These are phyloP conservation scores for Isatis tinctoria DNA, from an alignment of 345 rosid genomes.

Conservation along the genomic window DNA sequence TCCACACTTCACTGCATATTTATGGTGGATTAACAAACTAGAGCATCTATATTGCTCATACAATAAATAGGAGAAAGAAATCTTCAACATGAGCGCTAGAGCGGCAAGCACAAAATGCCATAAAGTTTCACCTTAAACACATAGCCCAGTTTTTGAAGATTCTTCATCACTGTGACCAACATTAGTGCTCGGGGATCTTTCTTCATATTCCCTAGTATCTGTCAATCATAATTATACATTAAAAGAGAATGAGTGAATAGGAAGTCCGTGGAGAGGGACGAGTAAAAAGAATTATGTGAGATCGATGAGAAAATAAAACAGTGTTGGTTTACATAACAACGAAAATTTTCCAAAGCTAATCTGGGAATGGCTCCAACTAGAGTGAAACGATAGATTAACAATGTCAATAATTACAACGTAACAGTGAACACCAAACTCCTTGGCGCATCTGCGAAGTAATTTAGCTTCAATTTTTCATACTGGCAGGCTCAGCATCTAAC, in stretches of 20 bases:
- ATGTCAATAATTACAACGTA: conserved; percentile 3
- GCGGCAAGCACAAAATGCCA: conserved; percentile 11
- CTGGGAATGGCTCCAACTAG: neutral
- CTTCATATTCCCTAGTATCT: conserved; percentile 79
- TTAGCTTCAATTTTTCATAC: neutral
- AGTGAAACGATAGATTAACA: neutral
- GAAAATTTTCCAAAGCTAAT: neutral
- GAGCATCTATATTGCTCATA: conserved; percentile 15
- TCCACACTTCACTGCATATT: conserved; percentile 7
- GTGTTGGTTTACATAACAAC: neutral
- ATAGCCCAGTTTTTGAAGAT: conserved; percentile 81
- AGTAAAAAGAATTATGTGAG: neutral
- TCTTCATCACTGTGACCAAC: conserved; percentile 74
- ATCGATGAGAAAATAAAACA: neutral
- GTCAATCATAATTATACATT: conserved; percentile 33
- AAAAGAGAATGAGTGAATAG: neutral
- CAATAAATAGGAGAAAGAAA: neutral
- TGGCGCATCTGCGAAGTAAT: neutral
- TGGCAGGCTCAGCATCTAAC: neutral
- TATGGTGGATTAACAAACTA: neutral
- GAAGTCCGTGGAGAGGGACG: neutral
- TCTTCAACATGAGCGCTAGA: conserved; percentile 5
- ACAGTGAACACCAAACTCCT: neutral
- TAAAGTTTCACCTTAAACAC: conserved; percentile 54
- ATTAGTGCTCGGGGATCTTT: conserved; percentile 65